Conservation (phyloP, 2,329 filamentous ascomycete species). For the Ciborinia camelliae region DNA sequence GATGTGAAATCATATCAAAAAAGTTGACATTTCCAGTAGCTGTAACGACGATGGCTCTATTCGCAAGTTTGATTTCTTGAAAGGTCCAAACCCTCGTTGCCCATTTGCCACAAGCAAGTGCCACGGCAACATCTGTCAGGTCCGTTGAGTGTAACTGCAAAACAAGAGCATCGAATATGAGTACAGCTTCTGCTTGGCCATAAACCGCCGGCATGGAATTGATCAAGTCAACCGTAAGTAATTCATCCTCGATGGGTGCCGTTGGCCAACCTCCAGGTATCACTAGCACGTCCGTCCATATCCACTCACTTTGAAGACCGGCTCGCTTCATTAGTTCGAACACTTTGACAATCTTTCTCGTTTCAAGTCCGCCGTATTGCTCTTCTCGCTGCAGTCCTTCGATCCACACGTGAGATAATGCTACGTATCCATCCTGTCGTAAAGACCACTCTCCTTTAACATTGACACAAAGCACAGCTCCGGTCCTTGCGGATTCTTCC, state of each 20-base stretch:
- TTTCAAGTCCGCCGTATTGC: background rate
- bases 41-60: slow-evolving; percentile 16
- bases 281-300: slow-evolving; percentile 26
- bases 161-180: slow-evolving; percentile 25
- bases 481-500: background rate
- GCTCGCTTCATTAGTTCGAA: background rate
- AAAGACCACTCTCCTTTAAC: background rate
- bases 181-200: slow-evolving; percentile 21
- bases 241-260: slow-evolving; percentile 19
- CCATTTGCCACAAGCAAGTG: slow-evolving; percentile 25
- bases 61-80: slow-evolving; percentile 28
- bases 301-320: slow-evolving; percentile 20
- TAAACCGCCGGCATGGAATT: slow-evolving; percentile 25
- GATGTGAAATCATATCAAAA: background rate
- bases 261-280: slow-evolving; percentile 22
- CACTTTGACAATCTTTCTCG: background rate
- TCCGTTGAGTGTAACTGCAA: slow-evolving; percentile 21
- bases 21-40: slow-evolving; percentile 1
- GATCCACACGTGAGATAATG: slow-evolving; percentile 27
- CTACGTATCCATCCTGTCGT: background rate
- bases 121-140: slow-evolving; percentile 22
- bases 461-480: slow-evolving; percentile 1
- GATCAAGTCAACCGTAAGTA: slow-evolving; percentile 23
- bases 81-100: slow-evolving; percentile 25
- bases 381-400: slow-evolving; percentile 20